phyloP scores from a whole-genome alignment of 75 land plant species.

The Gnetum montanum region DNA sequence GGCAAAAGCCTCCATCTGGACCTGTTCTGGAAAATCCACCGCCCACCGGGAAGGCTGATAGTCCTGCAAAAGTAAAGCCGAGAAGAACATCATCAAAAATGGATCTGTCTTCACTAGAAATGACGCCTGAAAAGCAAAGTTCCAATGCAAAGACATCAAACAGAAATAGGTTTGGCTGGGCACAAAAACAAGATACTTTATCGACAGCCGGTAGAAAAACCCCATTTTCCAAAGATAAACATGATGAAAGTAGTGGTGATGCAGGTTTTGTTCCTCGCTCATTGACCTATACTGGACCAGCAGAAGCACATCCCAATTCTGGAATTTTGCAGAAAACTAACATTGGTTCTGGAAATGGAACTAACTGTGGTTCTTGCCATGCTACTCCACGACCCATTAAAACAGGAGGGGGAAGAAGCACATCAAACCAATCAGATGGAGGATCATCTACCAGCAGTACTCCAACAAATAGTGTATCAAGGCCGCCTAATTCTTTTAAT shows the following conservation, averaged over 20 bases:
- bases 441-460: slow-evolving; percentile 46
- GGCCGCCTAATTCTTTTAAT: slow-evolving; percentile 11
- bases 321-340: neutral
- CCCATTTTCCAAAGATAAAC: slow-evolving; percentile 1
- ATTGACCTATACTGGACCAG: neutral
- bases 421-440: slow-evolving; percentile 27
- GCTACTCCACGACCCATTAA: slow-evolving; percentile 33
- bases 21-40: slow-evolving; percentile 7
- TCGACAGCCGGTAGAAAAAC: neutral
- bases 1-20: slow-evolving; percentile 7
- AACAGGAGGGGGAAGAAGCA: slow-evolving; percentile 23
- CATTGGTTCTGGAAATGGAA: slow-evolving; percentile 1
- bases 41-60: slow-evolving; percentile 15
- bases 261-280: slow-evolving; percentile 1
- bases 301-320: slow-evolving; percentile 9
- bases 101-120: slow-evolving; percentile 5
- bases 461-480: slow-evolving; percentile 57
- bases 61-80: slow-evolving; percentile 2
- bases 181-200: slow-evolving; percentile 17
- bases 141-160: neutral
- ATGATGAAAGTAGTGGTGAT: neutral
- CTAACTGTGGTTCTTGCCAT: slow-evolving; percentile 13
- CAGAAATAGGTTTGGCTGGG: slow-evolving; percentile 53
- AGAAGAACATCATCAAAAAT: slow-evolving; percentile 41
- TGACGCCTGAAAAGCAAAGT: no score